These are phyloP conservation scores for Arctium lappa DNA, from an alignment of 129 eudicot species.

Conservation along the genomic window DNA sequence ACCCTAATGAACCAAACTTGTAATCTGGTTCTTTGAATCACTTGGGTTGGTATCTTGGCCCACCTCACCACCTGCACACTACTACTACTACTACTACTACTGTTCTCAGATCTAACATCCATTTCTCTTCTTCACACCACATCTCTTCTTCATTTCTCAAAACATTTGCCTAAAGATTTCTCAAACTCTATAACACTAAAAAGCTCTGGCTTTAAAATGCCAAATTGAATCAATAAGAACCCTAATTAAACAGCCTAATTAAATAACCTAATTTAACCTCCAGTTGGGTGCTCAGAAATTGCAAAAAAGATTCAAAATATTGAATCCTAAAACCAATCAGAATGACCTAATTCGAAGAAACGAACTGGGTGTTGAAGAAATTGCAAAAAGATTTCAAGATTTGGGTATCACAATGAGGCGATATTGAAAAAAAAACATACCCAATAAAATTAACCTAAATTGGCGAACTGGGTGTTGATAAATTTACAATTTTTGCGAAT, in stretches of 20 bases:
- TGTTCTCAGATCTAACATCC: slow-evolving; percentile 73
- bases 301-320: slow-evolving; percentile 6
- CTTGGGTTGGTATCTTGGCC: slow-evolving; percentile 55
- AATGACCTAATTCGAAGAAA: slow-evolving; percentile 2
- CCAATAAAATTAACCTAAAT: slow-evolving; percentile 2
- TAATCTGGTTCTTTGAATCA: slow-evolving; percentile 54
- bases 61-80: slow-evolving; percentile 37
- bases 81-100: not conserved
- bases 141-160: slow-evolving; percentile 56
- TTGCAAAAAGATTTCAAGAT: slow-evolving; percentile 16
- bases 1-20: slow-evolving; percentile 81
- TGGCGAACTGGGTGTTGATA: slow-evolving; percentile 22
- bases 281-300: slow-evolving; percentile 14
- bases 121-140: slow-evolving; percentile 52
- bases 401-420: slow-evolving; percentile 11
- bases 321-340: not conserved
- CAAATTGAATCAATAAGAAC: slow-evolving; percentile 18
- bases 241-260: not conserved
- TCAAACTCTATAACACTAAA: not conserved
- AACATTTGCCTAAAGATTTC: not conserved
- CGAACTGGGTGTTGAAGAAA: slow-evolving; percentile 20
- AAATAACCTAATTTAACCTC: not conserved
- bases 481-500: slow-evolving; percentile 18
- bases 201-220: slow-evolving; percentile 2
- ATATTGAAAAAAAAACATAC: slow-evolving; percentile 11